Conservation (phyloP, 2,329 filamentous ascomycete species). For the Aspergillus clavatus region DNA sequence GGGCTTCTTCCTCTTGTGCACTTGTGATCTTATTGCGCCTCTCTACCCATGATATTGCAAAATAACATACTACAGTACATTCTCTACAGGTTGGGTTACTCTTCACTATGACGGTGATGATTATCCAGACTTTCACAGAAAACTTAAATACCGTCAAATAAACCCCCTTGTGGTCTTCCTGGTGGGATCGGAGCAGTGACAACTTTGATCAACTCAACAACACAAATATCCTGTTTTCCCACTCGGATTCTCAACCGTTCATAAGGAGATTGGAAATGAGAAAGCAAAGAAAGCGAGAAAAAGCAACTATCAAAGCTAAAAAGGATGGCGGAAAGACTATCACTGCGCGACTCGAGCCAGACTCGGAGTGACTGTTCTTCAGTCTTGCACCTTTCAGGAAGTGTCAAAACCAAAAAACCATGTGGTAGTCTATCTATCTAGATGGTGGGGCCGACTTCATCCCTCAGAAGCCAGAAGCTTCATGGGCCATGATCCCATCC, state of each 20-base stretch:
- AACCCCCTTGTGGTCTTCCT: not conserved
- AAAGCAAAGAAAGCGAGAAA: not conserved
- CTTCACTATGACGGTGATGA: not conserved
- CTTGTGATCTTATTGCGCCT: not conserved
- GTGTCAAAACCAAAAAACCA: constrained; percentile 10
- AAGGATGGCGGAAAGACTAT: not conserved
- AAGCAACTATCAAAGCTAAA: not conserved
- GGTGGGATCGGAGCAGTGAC: not conserved
- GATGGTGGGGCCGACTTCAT: constrained; percentile 13
- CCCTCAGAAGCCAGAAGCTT: not conserved
- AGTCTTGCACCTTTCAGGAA: not conserved
- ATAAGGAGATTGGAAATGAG: not conserved
- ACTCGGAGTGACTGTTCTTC: not conserved
- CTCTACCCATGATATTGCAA: not conserved
- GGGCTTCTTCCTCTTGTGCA: not conserved
- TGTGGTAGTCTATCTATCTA: constrained; percentile 22
- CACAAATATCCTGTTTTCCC: not conserved
- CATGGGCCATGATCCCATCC: no score
- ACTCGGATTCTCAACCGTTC: no score
- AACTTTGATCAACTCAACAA: no score
- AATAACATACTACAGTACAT: no score
- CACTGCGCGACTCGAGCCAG: not conserved
- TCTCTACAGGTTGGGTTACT: not conserved
- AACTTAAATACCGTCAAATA: not conserved
- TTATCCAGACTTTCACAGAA: not conserved